Evolutionary conservation across 1,139 yeast species (phyloP), one percentile per base, ranked within the genome.

Genomic region (Sugiyamaella neomexicana): DNA sequence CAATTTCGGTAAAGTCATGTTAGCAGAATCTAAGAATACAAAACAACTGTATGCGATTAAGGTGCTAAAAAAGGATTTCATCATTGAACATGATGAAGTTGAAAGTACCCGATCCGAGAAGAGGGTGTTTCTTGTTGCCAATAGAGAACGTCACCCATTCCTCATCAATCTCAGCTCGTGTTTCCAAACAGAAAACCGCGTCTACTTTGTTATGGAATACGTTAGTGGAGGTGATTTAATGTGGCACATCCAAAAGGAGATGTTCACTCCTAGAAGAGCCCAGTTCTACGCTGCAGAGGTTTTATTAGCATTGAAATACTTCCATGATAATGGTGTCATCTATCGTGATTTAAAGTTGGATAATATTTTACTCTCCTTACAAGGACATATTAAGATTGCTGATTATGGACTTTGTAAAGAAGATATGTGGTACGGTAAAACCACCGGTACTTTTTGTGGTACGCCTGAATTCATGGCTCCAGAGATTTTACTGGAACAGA

Each of bases 381-480:
- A 83, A 56, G 99, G 99, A n/a, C 99, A 95, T 69, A 88, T 93
- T 67, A 93, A 93, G 73, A 83, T 93, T 65, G 99, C 95, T 23
- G 99, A 93, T 72, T 93, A 90, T 67, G 99, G 99, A 53, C 79
- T 93, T 62, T 93, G 99, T 78, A 93, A 93, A 71, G 98, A 90
- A 65, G 86, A 87, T 54, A 93, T 93, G 98, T 87, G 95, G 87
- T 79, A 78, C 66, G 89, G 89, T n/a, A 82, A 80, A 62, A 89
- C 93, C 29, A 95, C 99, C 0, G 88, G 93, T 9, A 93, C 99
- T 0, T 93, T 93, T 74, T 95, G 99, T 75, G 99, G 99, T 65
- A 93, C 99, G 1, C 99, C 99, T 0, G 99, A 93, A 70, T 89
- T 93, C 65, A 93, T 93, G 97, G 99, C 99, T 1, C 99, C 99